Base-by-base conservation (phyloP, 2,329 filamentous ascomycete genomes). In the Apiospora malaysiana region DNA sequence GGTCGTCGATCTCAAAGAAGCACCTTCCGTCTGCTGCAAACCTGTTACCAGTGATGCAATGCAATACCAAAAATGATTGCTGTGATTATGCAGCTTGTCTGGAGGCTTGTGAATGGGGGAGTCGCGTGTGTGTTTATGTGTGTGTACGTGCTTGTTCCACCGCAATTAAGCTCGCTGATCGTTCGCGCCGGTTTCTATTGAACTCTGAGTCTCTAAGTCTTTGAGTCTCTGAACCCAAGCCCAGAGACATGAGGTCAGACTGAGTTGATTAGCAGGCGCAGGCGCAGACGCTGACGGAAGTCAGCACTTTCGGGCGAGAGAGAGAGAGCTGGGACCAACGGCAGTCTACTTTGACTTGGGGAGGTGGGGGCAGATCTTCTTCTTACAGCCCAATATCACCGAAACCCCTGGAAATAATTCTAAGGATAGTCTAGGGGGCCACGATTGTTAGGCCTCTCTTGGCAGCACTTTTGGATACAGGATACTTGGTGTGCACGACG, bases 251-350 rank as follows among this genome's bases (percentile, higher is more conserved):
- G 51, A 59, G 51, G 25, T 59, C 25, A 32, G 51, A 32, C 37
- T 59, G 27, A 27, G 32, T 59, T 59, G 9, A 16, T 32, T 59
- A 59, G 51, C 18, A 40, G 56, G n/a, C 18, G 32, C 37, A 9
- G 37, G 40, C 40, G n/a, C n/a, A n/a, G n/a, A n/a, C 5, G 27
- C 32, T 7, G 32, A 63, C 40, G 56, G 56, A 63, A 63, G 21
- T n/a, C 32, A 63, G 47, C 56, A 40, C 66, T 47, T 27, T 68
- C 66, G 42, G 66, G 25, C 66, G 32, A 32, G 40, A 45, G 32
- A 32, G 40, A 45, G 42, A 47, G 43, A 68, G 66, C 66, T 68
- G 66, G 47, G 66, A 47, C 66, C 66, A 68, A 68, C 66, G 66
- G 66, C 66, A 68, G 66, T 68, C 66, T 63, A 10, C 56, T 63